Base-by-base conservation (phyloP, 805 yeast genomes). In the Candida saitoana region DNA sequence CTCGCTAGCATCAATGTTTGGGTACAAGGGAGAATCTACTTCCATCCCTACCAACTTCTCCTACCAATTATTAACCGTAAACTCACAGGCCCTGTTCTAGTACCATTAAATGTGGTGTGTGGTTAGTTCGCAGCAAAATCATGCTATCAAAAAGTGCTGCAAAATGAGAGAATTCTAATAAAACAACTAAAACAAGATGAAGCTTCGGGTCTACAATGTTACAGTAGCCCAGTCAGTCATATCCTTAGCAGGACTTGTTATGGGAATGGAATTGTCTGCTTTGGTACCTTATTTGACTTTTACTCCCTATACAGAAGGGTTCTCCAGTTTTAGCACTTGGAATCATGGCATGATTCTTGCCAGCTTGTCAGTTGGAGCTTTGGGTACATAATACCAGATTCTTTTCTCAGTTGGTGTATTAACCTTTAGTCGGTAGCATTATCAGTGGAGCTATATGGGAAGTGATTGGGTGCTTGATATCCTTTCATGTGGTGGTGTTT, bases 351-450 rank as follows among this genome's bases (percentile, higher is more conserved):
- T 36, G 17, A 25, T 36, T 20, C 17, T 17, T 22, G 18, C 20
- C 22, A 54, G 61, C 33, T 56, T 51, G 38, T 49, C 63, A 3
- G 49, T 65, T n/a, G 72, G 72, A 2, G 69, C 70, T n/a, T 58
- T 63, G 6, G 49, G 63, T 59, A 53, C 22, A 49, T 62, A 46
- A 36, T 15, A 36, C 31, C 14, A 25, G 16, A 7, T 33, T 9
- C 22, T n/a, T n/a, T n/a, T n/a, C n/a, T n/a, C n/a, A n/a, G n/a
- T n/a, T n/a, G n/a, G n/a, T 54, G 54, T 48, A 55, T 53, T 34
- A 22, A 16, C 22, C 22, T 20, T 2, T 38, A 59, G 63, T 57
- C 35, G 66, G 70, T n/a, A 56, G 67, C 39, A 45, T 64, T 1
- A 34, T 59, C 4, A 46, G 59, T 43, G 68, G 69, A 12, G 22